Evolutionary conservation across 768 basidiomycete species (phyloP), one percentile per base, ranked within the genome.

Genomic region (Panaeolus cyanescens): DNA sequence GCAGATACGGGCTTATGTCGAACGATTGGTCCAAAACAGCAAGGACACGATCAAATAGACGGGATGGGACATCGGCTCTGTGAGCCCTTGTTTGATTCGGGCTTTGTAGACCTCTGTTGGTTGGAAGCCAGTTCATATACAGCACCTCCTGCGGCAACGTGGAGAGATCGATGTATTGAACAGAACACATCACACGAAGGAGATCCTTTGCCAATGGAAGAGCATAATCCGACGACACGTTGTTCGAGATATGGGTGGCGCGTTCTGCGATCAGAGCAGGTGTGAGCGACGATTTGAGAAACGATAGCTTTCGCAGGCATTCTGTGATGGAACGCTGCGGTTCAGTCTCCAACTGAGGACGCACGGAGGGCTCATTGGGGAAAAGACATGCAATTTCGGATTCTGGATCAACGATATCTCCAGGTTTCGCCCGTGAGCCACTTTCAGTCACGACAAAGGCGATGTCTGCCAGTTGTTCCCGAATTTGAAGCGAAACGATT

Each of bases 1-100:
- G 72, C 28, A 83, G 62, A 0, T 74, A 70, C 5, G 65, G 39
- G 1, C 75, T 70, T 15, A 78, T 56, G 6, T 45, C 59, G 12
- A 74, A 56, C 17, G 40, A 22, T 6, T 62, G 32, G 28, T 74
- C 71, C 45, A 82, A 66, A 1, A 74, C 64, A 1, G 71, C 63
- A 32, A 83, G 64, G 2, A 83, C 79, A 32, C 71, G 63, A 58
- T 83, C 78, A 58, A 79, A 82, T 2, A 83, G 71, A 37, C 67
- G 54, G 63, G 65, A 15, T 54, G 69, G n/a, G 67, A 58, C 4
- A 13, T 61, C 36, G 39, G 22, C n/a, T n/a, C 60, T 13, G 54
- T 67, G 37, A 28, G 76, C 74, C 19, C 70, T 68, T 62, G 79
- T 79, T 13, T 69, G 59, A 0, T 54, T 60, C 17, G 74, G 67